These are phyloP conservation scores for Fusarium foetens DNA, from an alignment of 2,329 filamentous ascomycete genomes.

Conservation along the genomic window DNA sequence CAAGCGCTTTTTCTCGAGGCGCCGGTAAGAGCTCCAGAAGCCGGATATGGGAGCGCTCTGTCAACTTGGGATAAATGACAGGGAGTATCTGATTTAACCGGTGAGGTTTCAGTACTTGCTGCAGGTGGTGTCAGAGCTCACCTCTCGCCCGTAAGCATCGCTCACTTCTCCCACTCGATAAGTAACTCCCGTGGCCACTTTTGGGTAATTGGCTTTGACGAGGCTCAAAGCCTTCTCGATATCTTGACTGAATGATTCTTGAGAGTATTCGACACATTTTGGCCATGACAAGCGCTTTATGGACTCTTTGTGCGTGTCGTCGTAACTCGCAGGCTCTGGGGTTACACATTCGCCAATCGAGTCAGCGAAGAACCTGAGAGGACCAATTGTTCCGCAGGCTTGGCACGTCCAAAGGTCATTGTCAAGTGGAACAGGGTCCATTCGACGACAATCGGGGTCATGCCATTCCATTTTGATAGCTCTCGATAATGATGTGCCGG, in stretches of 20 bases:
- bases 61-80: conserved; percentile 10
- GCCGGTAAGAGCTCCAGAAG: conserved; percentile 18
- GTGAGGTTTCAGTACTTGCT: neutral
- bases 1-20: neutral
- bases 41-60: conserved; percentile 1
- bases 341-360: neutral
- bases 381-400: conserved; percentile 19
- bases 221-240: neutral
- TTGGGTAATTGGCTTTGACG: neutral
- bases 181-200: neutral
- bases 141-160: conserved; percentile 20
- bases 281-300: conserved; percentile 2
- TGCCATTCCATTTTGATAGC: conserved; percentile 17
- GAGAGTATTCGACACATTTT: neutral
- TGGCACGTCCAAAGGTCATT: conserved; percentile 13
- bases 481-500: neutral
- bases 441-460: conserved; percentile 8
- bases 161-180: conserved; percentile 7
- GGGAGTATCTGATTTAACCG: conserved; percentile 4
- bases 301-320: neutral
- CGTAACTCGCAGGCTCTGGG: neutral
- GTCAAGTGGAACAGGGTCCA: conserved; percentile 12
- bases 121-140: neutral
- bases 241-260: neutral
- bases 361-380: neutral